A percentile compares a stretch with the other conserved stretches of the same genome.
phyloP scores from a whole-genome alignment of 2,329 filamentous ascomycete genomes.

The Parastagonospora avenae region DNA sequence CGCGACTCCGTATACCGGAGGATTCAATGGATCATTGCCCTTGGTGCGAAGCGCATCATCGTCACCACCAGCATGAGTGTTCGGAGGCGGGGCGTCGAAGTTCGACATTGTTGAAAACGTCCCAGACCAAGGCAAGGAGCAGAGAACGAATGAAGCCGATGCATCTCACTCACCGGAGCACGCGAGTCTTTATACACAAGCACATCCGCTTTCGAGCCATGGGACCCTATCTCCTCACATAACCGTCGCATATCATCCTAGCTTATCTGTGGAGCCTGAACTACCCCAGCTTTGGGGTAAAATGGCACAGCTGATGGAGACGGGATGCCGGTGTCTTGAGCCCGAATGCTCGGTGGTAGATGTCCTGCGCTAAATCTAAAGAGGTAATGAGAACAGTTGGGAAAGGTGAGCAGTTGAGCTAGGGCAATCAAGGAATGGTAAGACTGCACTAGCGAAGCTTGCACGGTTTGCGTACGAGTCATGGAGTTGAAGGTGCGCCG shows the following conservation, averaged over 20 bases:
- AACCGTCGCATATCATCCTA: neutral
- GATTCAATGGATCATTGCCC: slow-evolving; percentile 30
- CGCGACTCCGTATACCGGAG: slow-evolving; percentile 16
- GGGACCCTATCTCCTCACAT: slow-evolving; percentile 7
- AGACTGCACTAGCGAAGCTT: slow-evolving; percentile 16
- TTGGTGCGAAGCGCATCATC: slow-evolving; percentile 37
- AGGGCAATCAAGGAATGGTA: slow-evolving; percentile 15
- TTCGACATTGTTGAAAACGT: slow-evolving; percentile 31
- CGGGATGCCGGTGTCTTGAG: slow-evolving; percentile 11
- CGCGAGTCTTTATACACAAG: slow-evolving; percentile 20
- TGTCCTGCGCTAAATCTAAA: slow-evolving; percentile 8
- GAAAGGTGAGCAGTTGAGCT: slow-evolving; percentile 12
- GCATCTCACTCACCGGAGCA: neutral
- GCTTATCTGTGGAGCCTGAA: slow-evolving; percentile 27
- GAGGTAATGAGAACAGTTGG: slow-evolving; percentile 26
- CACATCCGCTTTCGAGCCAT: slow-evolving; percentile 4
- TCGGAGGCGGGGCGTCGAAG: slow-evolving; percentile 39
- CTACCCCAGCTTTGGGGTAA: slow-evolving; percentile 31
- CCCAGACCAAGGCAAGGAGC: neutral
- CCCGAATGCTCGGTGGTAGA: slow-evolving; percentile 6
- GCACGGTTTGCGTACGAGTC: slow-evolving; percentile 17
- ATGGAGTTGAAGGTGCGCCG: slow-evolving; percentile 11
- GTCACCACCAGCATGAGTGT: slow-evolving; percentile 38
- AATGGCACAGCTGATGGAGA: slow-evolving; percentile 16
- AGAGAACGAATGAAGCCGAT: slow-evolving; percentile 5